Evolutionary conservation across 108 stramenopile species (phyloP).

Genomic region (Pseudonitzschia pungens): DNA sequence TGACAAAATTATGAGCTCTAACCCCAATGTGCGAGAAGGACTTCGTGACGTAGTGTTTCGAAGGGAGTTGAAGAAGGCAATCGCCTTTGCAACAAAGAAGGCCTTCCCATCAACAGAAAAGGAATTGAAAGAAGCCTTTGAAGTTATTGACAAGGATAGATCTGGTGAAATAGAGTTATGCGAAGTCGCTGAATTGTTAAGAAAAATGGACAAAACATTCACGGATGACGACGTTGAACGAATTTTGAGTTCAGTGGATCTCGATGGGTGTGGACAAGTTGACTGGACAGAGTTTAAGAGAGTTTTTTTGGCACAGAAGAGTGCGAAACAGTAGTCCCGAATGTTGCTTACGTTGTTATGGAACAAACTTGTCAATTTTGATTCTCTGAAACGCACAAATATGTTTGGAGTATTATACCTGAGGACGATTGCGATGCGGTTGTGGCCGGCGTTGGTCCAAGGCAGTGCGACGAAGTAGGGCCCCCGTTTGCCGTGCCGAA

Average conservation of each 20-base stretch:
- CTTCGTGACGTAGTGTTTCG: conserved; percentile 67
- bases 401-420: too few relatives aligned
- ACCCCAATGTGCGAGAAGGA: conserved; percentile 52
- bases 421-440: too few relatives aligned
- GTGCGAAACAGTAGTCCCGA: background rate
- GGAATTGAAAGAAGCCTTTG: conserved; percentile 52
- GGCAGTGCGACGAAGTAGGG: too few relatives aligned
- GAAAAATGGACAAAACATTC: conserved; percentile 47
- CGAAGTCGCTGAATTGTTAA: conserved; percentile 49
- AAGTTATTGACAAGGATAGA: conserved; percentile 12
- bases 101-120: conserved; percentile 53
- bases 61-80: conserved; percentile 82
- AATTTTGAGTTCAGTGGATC: conserved; percentile 60
- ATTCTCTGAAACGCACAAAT: too few relatives aligned
- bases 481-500: too few relatives aligned
- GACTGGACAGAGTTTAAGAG: conserved; percentile 60
- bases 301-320: conserved; percentile 37
- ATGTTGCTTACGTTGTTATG: too few relatives aligned
- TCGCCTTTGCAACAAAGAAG: conserved; percentile 55
- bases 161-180: conserved; percentile 25
- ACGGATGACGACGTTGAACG: conserved; percentile 52
- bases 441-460: too few relatives aligned
- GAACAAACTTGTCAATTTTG: too few relatives aligned
- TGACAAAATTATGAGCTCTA: conserved; percentile 44
- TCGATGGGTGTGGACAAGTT: conserved; percentile 46